phyloP scores from a whole-genome alignment of 805 yeast species.

The Starmerella bombicola region DNA sequence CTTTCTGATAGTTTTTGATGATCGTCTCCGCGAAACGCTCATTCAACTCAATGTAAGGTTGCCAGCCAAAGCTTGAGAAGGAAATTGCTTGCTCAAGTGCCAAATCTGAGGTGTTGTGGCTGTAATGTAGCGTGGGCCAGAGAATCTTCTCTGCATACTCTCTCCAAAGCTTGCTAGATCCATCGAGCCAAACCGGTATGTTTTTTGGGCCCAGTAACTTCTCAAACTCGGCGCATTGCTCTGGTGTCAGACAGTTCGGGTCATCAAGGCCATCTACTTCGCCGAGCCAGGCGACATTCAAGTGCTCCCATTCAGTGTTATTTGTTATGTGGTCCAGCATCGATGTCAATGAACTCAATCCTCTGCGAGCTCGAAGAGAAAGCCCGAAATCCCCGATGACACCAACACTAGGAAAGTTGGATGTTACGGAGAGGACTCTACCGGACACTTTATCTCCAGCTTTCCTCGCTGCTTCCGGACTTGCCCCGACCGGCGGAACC shows the following conservation, averaged over 20 bases:
- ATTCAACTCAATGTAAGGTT: slow-evolving; percentile 79
- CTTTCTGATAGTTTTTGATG: slow-evolving; percentile 60
- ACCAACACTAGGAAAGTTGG: slow-evolving; percentile 55
- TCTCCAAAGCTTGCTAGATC: slow-evolving; percentile 72
- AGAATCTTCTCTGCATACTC: slow-evolving; percentile 76
- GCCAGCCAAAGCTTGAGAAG: slow-evolving; percentile 48
- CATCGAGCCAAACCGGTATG: slow-evolving; percentile 71
- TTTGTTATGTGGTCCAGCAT: slow-evolving; percentile 47
- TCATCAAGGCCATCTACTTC: slow-evolving; percentile 40
- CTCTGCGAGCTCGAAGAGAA: slow-evolving; percentile 41
- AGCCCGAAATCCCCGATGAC: slow-evolving; percentile 28
- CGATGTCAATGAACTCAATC: slow-evolving; percentile 75
- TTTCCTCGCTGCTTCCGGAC: slow-evolving; percentile 17
- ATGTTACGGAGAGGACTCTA: slow-evolving; percentile 52
- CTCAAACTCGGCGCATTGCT: slow-evolving; percentile 41
- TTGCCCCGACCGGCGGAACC: slow-evolving; percentile 13
- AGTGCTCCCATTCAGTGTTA: slow-evolving; percentile 68
- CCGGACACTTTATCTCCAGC: slow-evolving; percentile 38
- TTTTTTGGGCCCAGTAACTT: slow-evolving; percentile 29
- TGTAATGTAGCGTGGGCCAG: slow-evolving; percentile 94
- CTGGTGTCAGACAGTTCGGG: slow-evolving; percentile 35
- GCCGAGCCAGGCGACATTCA: slow-evolving; percentile 91
- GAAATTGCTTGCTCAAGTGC: slow-evolving; percentile 33
- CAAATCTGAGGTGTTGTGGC: slow-evolving; percentile 34
- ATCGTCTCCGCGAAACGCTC: slow-evolving; percentile 80